Conservation (phyloP, 345 rosid genomes). For the Geranium brycei region DNA sequence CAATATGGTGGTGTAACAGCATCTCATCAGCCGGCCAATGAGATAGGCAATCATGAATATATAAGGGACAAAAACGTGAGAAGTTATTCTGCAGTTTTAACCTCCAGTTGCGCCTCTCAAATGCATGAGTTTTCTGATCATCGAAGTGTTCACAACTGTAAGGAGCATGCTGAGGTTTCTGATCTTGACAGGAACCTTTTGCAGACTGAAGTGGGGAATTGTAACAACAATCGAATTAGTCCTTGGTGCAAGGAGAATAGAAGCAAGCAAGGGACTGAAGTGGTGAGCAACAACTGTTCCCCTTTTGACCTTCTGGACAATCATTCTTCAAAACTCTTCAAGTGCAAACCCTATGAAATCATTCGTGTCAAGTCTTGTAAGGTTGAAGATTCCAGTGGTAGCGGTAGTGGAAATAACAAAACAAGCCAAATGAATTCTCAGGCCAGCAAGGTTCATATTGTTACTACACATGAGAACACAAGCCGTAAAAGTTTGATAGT, state of each 20-base stretch:
- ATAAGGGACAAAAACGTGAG: background rate
- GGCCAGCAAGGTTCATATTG: background rate
- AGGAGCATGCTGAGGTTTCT: background rate
- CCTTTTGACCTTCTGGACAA: background rate
- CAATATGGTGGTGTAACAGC: background rate
- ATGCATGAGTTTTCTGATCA: background rate
- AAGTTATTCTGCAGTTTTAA: background rate
- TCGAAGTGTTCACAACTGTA: background rate
- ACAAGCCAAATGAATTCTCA: background rate
- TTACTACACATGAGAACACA: background rate
- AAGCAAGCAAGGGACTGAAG: slow-evolving; percentile 3
- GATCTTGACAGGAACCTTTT: background rate
- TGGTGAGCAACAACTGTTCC: background rate
- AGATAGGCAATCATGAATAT: background rate
- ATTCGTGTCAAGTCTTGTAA: no score
- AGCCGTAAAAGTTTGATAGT: background rate
- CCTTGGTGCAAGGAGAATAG: background rate
- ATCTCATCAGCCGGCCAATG: background rate
- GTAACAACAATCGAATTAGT: background rate
- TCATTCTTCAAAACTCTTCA: slow-evolving; percentile 1
- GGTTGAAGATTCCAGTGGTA: no score
- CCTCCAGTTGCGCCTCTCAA: background rate
- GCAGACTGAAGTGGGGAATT: background rate
- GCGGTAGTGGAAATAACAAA: no score
- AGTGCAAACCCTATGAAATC: background rate